phyloP scores from a whole-genome alignment of 2,329 filamentous ascomycete genomes.

The Colletotrichum tanaceti region DNA sequence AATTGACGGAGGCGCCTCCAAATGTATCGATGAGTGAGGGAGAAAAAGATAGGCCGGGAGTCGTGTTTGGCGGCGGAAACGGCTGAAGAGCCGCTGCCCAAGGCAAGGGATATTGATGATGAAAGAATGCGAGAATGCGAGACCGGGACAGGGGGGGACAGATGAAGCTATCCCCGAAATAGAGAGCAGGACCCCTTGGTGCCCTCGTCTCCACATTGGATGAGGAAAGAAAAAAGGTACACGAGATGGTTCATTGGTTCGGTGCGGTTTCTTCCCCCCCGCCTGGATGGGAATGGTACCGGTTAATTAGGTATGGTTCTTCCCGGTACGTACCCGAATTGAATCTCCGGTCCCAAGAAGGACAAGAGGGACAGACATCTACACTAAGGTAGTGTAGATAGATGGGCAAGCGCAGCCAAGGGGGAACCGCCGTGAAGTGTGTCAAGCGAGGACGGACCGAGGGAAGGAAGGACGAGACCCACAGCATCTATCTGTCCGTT shows the following conservation, averaged over 20 bases:
- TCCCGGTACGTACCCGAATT: constrained; percentile 6
- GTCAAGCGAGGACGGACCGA: not conserved
- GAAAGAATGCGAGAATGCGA: not conserved
- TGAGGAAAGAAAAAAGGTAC: constrained; percentile 26
- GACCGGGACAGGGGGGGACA: not conserved
- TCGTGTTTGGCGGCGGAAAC: too few relatives aligned
- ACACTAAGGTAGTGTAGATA: too few relatives aligned
- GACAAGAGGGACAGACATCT: too few relatives aligned
- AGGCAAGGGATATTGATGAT: not conserved
- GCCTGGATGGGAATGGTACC: constrained; percentile 8
- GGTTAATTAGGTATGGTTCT: constrained; percentile 1
- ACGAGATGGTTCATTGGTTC: constrained; percentile 24
- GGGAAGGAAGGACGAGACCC: not conserved
- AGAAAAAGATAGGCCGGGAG: not conserved
- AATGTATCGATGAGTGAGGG: not conserved
- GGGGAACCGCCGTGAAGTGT: not conserved
- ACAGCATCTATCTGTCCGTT: too few relatives aligned
- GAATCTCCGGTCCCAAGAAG: constrained; percentile 7
- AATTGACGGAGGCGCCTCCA: not conserved
- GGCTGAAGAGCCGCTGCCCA: too few relatives aligned
- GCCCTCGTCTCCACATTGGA: constrained; percentile 6
- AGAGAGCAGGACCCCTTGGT: constrained; percentile 5
- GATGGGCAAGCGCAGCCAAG: not conserved
- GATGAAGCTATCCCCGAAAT: constrained; percentile 2
- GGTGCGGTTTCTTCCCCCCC: constrained; percentile 7